phyloP scores from a whole-genome alignment of 805 yeast species.

The Diddensiella caesifluorescens region DNA sequence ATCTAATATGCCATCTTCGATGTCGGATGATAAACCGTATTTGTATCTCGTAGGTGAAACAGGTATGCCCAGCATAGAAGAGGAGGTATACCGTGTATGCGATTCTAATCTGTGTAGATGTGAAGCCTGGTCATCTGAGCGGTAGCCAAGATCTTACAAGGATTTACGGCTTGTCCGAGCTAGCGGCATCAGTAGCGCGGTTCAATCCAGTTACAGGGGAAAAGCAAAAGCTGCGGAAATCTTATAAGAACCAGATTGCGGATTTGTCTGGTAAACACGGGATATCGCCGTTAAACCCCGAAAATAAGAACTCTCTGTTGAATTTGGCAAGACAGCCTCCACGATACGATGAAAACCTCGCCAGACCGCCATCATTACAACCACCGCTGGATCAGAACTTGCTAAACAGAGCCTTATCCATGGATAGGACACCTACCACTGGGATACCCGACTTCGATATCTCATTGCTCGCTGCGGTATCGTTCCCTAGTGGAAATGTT shows the following conservation, averaged over 20 bases:
- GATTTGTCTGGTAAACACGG: constrained; percentile 66
- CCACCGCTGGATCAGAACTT: constrained; percentile 46
- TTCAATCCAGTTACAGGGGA: constrained; percentile 82
- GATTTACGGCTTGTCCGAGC: constrained; percentile 57
- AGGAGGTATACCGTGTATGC: constrained; percentile 8
- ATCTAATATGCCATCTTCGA: constrained; percentile 9
- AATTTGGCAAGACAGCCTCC: constrained; percentile 26
- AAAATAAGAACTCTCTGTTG: constrained; percentile 17
- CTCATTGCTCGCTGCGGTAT: constrained; percentile 47
- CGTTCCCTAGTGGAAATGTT: background rate
- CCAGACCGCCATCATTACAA: constrained; percentile 40
- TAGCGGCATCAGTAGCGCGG: constrained; percentile 80
- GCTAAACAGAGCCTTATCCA: constrained; percentile 46
- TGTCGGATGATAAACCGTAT: constrained; percentile 4
- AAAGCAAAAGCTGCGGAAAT: constrained; percentile 88
- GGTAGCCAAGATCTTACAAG: constrained; percentile 66
- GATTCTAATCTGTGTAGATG: constrained; percentile 8
- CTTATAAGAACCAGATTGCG: constrained; percentile 86
- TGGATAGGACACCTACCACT: constrained; percentile 58
- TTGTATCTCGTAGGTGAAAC: constrained; percentile 1
- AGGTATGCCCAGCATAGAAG: background rate
- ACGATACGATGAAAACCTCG: constrained; percentile 3
- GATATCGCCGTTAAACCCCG: constrained; percentile 27
- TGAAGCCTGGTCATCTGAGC: constrained; percentile 32
- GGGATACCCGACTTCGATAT: constrained; percentile 78